A percentile compares a stretch with the other conserved stretches of the same genome.
Evolutionary conservation across 305 asterid genomes (phyloP).

Genomic region (Fraxinus sp.): DNA sequence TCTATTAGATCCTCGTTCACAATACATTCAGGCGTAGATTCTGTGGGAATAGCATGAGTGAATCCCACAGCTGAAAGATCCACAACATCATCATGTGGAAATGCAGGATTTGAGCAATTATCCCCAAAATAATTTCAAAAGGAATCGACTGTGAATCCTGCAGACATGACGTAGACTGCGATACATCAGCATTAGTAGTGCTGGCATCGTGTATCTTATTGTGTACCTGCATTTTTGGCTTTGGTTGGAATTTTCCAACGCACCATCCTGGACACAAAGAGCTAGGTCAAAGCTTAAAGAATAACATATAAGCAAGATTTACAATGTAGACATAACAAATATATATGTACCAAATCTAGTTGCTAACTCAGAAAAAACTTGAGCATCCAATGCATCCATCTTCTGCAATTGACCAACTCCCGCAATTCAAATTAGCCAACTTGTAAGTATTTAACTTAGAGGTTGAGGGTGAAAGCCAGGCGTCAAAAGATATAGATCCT

Average conservation of each 20-base stretch:
- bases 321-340: constrained; percentile 15
- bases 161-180: constrained; percentile 26
- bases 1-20: constrained; percentile 39
- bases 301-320: constrained; percentile 5
- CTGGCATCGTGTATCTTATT: constrained; percentile 24
- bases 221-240: constrained; percentile 40
- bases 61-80: constrained; percentile 50
- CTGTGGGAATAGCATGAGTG: constrained; percentile 32
- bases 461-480: constrained; percentile 4
- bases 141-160: constrained; percentile 30
- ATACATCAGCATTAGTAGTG: constrained; percentile 19
- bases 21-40: constrained; percentile 38
- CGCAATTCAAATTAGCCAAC: constrained; percentile 5
- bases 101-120: constrained; percentile 33
- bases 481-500: background rate
- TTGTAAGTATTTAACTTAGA: background rate
- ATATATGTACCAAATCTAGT: constrained; percentile 44
- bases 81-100: constrained; percentile 40
- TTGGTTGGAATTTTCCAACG: constrained; percentile 48
- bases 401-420: constrained; percentile 44
- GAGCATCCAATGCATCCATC: constrained; percentile 35
- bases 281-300: constrained; percentile 20
- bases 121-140: constrained; percentile 36
- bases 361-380: constrained; percentile 34
- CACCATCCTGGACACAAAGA: constrained; percentile 39